Evolutionary conservation across 1,284 basidiomycete species (phyloP).

Genomic region (Lignosus rhinocerotis): DNA sequence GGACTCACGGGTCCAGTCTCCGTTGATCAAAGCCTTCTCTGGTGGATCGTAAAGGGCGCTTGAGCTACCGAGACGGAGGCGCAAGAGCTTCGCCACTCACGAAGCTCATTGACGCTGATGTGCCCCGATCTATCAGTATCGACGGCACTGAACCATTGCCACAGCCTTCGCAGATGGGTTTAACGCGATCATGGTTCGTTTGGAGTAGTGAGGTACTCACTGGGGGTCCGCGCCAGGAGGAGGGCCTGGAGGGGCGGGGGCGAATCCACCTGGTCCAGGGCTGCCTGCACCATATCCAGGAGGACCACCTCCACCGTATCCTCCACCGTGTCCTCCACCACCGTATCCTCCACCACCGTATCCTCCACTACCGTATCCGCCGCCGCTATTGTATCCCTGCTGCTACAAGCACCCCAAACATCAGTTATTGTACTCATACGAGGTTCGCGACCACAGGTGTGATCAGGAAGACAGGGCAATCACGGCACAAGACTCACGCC

Average conservation of each 20-base stretch:
- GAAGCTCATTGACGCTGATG: conserved; percentile 66
- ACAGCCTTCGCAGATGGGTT: conserved; percentile 47
- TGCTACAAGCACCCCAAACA: not conserved
- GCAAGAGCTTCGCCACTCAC: conserved; percentile 41
- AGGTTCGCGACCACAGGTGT: not conserved
- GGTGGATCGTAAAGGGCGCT: not conserved
- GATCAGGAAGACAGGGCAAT: not conserved
- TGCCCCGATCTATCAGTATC: conserved; percentile 69
- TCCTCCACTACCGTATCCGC: conserved; percentile 31
- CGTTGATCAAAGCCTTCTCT: conserved; percentile 76
- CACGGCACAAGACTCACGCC: conserved; percentile 7
- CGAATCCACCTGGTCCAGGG: conserved; percentile 42
- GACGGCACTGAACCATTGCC: conserved; percentile 73
- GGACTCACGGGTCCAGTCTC: conserved; percentile 74
- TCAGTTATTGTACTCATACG: not conserved
- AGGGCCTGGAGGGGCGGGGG: conserved; percentile 41
- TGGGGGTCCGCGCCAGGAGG: conserved; percentile 72
- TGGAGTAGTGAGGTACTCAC: conserved; percentile 41
- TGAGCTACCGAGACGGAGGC: not conserved
- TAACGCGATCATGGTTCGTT: not conserved
- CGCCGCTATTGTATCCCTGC: conserved; percentile 24
- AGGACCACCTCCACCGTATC: conserved; percentile 21
- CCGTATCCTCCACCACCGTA: conserved; percentile 30
- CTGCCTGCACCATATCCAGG: conserved; percentile 32
- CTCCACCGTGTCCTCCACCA: conserved; percentile 15